phyloP scores from a whole-genome alignment of 305 asterid species.

The Caryopteris hybrid region DNA sequence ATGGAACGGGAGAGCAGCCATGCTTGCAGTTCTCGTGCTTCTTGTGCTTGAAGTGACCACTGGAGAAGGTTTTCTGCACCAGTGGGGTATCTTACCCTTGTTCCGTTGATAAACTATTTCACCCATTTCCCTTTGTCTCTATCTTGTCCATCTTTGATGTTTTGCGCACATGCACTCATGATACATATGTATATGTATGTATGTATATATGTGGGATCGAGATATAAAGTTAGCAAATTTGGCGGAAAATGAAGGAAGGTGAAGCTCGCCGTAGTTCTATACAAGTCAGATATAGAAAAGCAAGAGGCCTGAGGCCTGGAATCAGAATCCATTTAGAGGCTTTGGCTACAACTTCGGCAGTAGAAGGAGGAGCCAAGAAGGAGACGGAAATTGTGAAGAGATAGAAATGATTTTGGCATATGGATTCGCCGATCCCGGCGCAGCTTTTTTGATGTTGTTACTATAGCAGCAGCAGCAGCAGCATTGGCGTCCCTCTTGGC shows the following conservation, averaged over 20 bases:
- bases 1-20: constrained; percentile 98
- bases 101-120: constrained; percentile 38
- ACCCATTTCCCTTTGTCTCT: neutral
- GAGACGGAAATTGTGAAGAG: too few relatives aligned
- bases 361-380: too few relatives aligned
- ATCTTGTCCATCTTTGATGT: neutral
- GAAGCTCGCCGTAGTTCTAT: neutral
- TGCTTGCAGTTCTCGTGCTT: constrained; percentile 82
- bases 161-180: constrained; percentile 9
- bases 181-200: neutral
- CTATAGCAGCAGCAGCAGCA: too few relatives aligned
- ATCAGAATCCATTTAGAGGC: neutral
- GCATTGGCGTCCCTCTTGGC: neutral
- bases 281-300: neutral
- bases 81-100: constrained; percentile 80
- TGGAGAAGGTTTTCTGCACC: constrained; percentile 92
- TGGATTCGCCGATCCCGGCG: too few relatives aligned
- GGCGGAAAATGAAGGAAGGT: constrained; percentile 13
- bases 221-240: constrained; percentile 2
- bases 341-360: constrained; percentile 9
- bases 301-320: neutral
- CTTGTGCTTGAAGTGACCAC: constrained; percentile 88
- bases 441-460: too few relatives aligned
- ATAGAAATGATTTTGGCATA: too few relatives aligned
- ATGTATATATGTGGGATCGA: constrained; percentile 7